Conservation (phyloP, 345 rosid genomes). For the Mangifera indica region DNA sequence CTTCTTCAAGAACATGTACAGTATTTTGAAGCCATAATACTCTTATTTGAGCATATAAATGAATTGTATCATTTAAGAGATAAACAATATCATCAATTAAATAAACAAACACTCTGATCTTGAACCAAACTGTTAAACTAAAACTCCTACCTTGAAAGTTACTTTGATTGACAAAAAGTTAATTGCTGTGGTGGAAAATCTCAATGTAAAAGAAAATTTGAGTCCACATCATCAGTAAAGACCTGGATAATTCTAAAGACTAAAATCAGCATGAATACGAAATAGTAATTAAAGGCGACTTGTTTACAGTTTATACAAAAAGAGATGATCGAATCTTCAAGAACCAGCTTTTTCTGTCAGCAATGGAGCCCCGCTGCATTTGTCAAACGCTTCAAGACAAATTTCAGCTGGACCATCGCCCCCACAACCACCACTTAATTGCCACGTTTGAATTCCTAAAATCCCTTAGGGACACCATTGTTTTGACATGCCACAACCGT, state of each 20-base stretch:
- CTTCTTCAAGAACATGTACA: too few relatives aligned
- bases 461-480: background rate
- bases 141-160: too few relatives aligned
- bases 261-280: background rate
- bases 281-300: constrained; percentile 1
- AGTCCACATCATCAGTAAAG: background rate
- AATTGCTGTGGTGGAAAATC: background rate
- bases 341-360: constrained; percentile 13
- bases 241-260: too few relatives aligned
- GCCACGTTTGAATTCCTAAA: constrained; percentile 26
- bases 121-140: too few relatives aligned
- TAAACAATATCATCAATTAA: too few relatives aligned
- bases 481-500: constrained; percentile 9
- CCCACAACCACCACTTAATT: constrained; percentile 2
- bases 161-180: too few relatives aligned
- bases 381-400: background rate
- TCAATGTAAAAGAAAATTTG: background rate
- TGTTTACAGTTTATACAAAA: background rate
- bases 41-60: too few relatives aligned
- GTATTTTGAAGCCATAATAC: too few relatives aligned
- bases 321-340: constrained; percentile 19
- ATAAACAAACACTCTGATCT: too few relatives aligned
- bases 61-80: too few relatives aligned
- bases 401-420: background rate
- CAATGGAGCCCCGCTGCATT: background rate